Base-by-base conservation (phyloP, 768 basidiomycete species). In the Pleurotus djamor region DNA sequence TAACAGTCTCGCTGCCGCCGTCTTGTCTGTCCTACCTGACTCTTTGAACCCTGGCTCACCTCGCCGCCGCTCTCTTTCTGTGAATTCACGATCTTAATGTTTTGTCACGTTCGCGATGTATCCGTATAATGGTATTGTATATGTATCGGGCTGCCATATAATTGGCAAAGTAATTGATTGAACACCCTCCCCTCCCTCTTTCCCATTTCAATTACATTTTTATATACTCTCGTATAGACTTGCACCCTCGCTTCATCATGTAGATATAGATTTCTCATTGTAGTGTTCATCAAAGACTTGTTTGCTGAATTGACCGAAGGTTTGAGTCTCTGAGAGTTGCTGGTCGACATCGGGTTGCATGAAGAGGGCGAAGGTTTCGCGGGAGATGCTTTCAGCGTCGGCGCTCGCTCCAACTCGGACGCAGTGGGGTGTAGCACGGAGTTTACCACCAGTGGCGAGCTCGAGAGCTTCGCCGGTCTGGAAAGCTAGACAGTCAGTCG, bases 391-490 rank as follows among this genome's bases (percentile, higher is more conserved):
- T 7, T 80, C 80, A 10, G 74, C 70, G 13, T 76, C 74, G 54
- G 71, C 60, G 38, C 74, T 75, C 3, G 71, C 71, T 5, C 88
- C 92, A 4, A 93, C 87, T 61, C 88, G 84, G 45, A 98, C 96
- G 64, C 92, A 97, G 65, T 98, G 96, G 10, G 96, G 96, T 0
- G 97, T 99, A 0, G 97, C 97, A 45, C 88, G 83, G 13, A 99
- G 79, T 58, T 80, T 83, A 12, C 87, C 85, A 8, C 80, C 85
- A 1, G 96, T 98, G 21, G 96, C 88, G 21, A 98, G 78, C 70
- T 97, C 88, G 17, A 99, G 83, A 7, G 96, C 93, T 74, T 99
- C 95, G 21, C 97, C 97, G 0, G 95, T 98, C 71, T 99, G 97
- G 72, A 99, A 98, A 3, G 96, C 96, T 54, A 96, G 74, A 67